Percentiles rank a stretch among this genome's conserved stretches.
Conservation (phyloP, 192 early-diverging fungal species). For the Chytriomyces confervae region DNA sequence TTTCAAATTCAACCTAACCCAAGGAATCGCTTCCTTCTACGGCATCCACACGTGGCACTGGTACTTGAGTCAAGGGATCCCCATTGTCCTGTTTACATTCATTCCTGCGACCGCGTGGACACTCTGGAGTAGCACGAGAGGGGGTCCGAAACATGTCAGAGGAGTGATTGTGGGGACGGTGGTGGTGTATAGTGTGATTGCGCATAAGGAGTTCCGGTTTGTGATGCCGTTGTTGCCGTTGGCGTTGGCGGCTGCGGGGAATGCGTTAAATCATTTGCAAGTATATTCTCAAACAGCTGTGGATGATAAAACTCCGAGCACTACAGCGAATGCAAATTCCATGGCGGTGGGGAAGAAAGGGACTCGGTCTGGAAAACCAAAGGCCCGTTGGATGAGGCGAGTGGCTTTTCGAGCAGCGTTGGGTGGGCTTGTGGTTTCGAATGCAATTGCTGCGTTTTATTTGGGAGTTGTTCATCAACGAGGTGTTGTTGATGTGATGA, state of each 20-base stretch:
- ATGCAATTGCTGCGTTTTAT: conserved; percentile 74
- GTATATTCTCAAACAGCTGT: background rate
- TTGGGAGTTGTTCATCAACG: conserved; percentile 83
- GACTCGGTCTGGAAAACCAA: background rate
- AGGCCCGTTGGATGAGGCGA: background rate
- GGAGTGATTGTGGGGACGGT: conserved; percentile 32
- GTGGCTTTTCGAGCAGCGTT: conserved; percentile 19
- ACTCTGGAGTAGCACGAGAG: conserved; percentile 31
- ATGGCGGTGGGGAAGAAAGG: background rate
- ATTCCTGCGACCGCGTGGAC: conserved; percentile 67
- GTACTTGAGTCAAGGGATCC: conserved; percentile 85
- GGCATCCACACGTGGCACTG: conserved; percentile 91
- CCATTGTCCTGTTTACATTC: conserved; percentile 76
- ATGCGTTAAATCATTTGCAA: conserved; percentile 24
- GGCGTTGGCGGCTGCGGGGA: conserved; percentile 32
- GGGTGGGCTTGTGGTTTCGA: conserved; percentile 65
- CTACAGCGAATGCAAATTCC: background rate
- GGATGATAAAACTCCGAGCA: background rate
- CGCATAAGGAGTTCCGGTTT: conserved; percentile 97
- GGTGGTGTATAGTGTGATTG: conserved; percentile 73
- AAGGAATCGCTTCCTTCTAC: conserved; percentile 86
- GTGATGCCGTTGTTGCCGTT: conserved; percentile 82
- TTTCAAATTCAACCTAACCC: conserved; percentile 78
- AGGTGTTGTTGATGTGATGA: conserved; percentile 88
- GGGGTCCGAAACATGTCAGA: background rate